Evolutionary conservation across 2,329 filamentous ascomycete genomes (phyloP), one percentile per base, ranked within the genome.

Genomic region (Emydomyces testavorans): DNA sequence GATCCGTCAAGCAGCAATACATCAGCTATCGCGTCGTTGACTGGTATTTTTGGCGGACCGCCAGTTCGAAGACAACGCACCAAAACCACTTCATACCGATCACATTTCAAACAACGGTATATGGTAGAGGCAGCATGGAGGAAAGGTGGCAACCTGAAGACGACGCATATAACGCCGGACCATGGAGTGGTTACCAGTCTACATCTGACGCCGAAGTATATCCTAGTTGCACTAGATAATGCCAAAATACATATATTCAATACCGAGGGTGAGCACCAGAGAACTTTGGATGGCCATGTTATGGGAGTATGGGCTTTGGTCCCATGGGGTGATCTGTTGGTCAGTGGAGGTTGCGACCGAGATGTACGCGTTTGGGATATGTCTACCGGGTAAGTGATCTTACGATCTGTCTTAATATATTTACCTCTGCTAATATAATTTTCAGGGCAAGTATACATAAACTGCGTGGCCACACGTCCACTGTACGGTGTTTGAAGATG

Each of bases 281-380:
- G 88, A 63, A 94, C 87, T 2, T 71, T 98, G 23, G 83, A 92
- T 61, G 92, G 92, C 8, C 92, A 98, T 69, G 85, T 96, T 37
- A 98, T 98, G 92, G 92, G 92, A 34, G 92, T 98, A 16, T 98
- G 92, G 92, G 92, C 92, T 41, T 96, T 98, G 90, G 88, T 98
- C 20, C 92, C 92, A 5, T 95, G 89, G 85, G 90, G 86, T 51
- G 90, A 98, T 63, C 83, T 86, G 46, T 75, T 98, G 52, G 92
- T 98, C 51, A 95, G 88, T 58, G 92, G 92, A 58, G 92, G 92
- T 4, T 98, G 92, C 63, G 92, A 98, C 69, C 79, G 92, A 52
- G 92, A 98, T 62, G 92, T 98, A 23, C 78, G 92, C 49, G 92
- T 98, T 4, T 98, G 92, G 92, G 85, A 98, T 60, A 81, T 98